phyloP scores from a whole-genome alignment of 768 basidiomycete species.

The Collybiopsis confluens region DNA sequence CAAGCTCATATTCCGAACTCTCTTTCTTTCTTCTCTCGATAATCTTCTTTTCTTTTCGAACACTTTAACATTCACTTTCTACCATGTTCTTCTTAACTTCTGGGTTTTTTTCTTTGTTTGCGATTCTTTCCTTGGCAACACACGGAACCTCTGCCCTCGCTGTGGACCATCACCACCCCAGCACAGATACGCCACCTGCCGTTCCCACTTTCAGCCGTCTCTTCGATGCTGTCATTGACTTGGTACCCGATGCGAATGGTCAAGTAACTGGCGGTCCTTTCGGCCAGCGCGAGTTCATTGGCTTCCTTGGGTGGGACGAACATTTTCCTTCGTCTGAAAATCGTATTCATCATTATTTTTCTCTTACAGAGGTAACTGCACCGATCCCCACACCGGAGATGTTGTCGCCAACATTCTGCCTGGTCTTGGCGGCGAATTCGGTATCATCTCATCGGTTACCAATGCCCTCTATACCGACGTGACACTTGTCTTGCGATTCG shows the following conservation, averaged over 20 bases:
- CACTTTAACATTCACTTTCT: no score
- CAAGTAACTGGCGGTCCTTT: background rate
- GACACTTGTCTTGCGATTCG: background rate
- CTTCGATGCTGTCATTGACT: background rate
- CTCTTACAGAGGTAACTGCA: background rate
- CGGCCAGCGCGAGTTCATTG: background rate
- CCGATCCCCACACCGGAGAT: background rate
- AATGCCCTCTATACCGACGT: background rate
- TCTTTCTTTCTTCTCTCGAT: no score
- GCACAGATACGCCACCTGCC: background rate
- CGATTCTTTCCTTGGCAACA: background rate
- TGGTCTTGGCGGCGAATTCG: constrained; percentile 1
- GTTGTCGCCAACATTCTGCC: background rate
- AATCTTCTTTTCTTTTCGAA: no score
- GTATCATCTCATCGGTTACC: background rate
- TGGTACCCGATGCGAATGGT: background rate
- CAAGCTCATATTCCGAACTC: no score
- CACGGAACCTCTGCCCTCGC: background rate
- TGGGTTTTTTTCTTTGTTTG: background rate
- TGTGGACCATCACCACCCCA: background rate
- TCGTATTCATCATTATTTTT: background rate
- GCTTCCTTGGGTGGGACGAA: background rate
- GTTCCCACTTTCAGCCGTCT: background rate
- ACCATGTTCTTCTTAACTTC: background rate
- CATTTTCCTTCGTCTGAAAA: background rate